These are phyloP conservation scores for Lentinula sp. DNA, from an alignment of 768 basidiomycete species.

Conservation along the genomic window DNA sequence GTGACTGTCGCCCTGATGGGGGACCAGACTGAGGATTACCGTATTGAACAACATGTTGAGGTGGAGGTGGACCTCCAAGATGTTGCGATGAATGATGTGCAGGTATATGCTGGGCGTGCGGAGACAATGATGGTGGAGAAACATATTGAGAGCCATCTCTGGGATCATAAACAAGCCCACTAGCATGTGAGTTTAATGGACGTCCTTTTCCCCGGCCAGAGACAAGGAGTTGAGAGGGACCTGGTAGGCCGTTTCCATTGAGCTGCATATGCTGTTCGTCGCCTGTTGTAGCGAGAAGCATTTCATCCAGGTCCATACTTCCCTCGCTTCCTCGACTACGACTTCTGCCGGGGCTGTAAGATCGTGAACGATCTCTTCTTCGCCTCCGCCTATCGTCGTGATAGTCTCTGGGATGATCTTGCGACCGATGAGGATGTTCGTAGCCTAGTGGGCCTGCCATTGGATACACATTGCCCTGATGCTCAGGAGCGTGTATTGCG, in stretches of 20 bases:
- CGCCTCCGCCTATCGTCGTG: neutral
- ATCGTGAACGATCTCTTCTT: constrained; percentile 2
- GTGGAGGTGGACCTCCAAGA: constrained; percentile 6
- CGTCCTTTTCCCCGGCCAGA: neutral
- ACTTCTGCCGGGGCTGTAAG: neutral
- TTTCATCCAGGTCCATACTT: constrained; percentile 1
- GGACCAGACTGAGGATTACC: constrained; percentile 9
- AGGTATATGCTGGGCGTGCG: neutral
- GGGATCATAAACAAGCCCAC: neutral
- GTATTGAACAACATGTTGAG: constrained; percentile 19
- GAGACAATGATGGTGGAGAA: neutral
- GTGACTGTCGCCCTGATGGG: constrained; percentile 16
- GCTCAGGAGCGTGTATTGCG: neutral
- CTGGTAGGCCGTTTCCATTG: neutral
- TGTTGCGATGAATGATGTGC: constrained; percentile 1
- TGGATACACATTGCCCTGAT: neutral
- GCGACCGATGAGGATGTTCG: neutral
- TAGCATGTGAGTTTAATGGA: neutral
- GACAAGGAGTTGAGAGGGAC: neutral
- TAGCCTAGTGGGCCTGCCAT: neutral
- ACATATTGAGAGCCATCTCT: constrained; percentile 1
- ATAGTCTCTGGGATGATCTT: neutral
- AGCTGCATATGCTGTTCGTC: neutral
- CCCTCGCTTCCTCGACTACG: constrained; percentile 1
- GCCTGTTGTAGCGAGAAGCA: neutral